Evolutionary conservation across 73 alveolate genomes (phyloP), one percentile per base, ranked within the genome.

Genomic region (Durusdinium trenchii): DNA sequence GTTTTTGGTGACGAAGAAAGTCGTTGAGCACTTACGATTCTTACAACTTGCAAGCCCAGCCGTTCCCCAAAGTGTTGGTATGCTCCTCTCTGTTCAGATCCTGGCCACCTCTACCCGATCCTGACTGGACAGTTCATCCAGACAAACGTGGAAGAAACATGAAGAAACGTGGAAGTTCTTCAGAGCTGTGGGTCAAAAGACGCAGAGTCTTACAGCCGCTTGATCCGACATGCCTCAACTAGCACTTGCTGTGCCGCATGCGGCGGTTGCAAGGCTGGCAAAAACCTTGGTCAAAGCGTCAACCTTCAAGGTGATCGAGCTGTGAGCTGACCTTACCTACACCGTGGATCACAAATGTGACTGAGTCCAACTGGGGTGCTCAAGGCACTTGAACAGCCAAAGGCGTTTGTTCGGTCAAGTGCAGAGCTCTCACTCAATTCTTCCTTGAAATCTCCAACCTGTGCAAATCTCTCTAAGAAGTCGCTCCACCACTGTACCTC

Each of bases 211-310:
- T 3, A 36, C 47, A 71, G 83, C 83, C 28, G 47, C 48, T 30
- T 35, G 85, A 45, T 73, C 47, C 18, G 47, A 12, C 85, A n/a
- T 14, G 82, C 98, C 98, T 91, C 98, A 14, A 76, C 84, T 64
- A 91, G 82, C 36, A 69, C 57, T 76, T 91, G 98, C 76, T 91
- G 98, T 30, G 98, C 90, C 30, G 98, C 89, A 48, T 91, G 98
- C n/a, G 98, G 98, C 40, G 98, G 98, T n/a, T 91, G 90, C 46
- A 91, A 57, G 5, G 98, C 89, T 23, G 98, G 98, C 47, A 91
- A 67, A 43, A 91, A 91, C 98, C 98, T 91, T 40, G 48, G 32
- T 18, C 18, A 50, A 43, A 20, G 28, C 9, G 47, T 6, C 40
- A 28, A 47, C 10, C 78, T n/a, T n/a, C n/a, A n/a, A n/a, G n/a